Conservation (phyloP, 1,284 basidiomycete genomes). For the Ustilago cynodontis region DNA sequence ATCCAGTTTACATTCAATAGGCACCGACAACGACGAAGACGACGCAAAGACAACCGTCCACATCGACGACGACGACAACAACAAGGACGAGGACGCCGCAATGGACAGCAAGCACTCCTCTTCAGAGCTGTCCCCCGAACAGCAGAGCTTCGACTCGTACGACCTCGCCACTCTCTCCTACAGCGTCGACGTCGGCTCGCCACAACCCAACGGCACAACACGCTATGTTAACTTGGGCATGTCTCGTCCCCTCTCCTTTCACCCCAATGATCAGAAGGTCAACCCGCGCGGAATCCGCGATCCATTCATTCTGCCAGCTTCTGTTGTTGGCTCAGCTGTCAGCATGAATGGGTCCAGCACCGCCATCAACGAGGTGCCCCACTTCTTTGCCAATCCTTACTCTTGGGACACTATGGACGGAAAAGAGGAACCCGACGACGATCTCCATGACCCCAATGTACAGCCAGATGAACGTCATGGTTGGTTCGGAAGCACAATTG, state of each 20-base stretch:
- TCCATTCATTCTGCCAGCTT: constrained; percentile 36
- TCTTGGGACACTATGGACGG: constrained; percentile 63
- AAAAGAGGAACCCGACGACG: constrained; percentile 52
- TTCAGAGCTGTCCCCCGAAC: background rate
- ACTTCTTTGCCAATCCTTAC: constrained; percentile 46
- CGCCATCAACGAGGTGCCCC: constrained; percentile 13
- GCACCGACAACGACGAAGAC: constrained; percentile 4
- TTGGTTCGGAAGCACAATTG: constrained; percentile 26
- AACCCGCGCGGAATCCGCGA: constrained; percentile 44
- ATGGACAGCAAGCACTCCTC: constrained; percentile 5
- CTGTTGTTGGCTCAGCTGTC: constrained; percentile 28
- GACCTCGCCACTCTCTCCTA: constrained; percentile 31
- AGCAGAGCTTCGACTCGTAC: constrained; percentile 23
- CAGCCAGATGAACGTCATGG: constrained; percentile 9
- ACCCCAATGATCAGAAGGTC: constrained; percentile 42
- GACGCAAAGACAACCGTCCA: constrained; percentile 9
- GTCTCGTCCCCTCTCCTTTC: constrained; percentile 35
- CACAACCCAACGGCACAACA: background rate
- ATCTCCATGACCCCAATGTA: constrained; percentile 48
- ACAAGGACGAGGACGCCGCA: background rate
- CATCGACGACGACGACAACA: background rate
- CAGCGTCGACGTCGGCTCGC: constrained; percentile 19
- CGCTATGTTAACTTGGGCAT: constrained; percentile 39
- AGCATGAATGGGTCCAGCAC: constrained; percentile 16
- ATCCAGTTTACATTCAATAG: constrained; percentile 11